Conservation (phyloP, 768 basidiomycete genomes). For the Rubroboletus pulcherrimus region DNA sequence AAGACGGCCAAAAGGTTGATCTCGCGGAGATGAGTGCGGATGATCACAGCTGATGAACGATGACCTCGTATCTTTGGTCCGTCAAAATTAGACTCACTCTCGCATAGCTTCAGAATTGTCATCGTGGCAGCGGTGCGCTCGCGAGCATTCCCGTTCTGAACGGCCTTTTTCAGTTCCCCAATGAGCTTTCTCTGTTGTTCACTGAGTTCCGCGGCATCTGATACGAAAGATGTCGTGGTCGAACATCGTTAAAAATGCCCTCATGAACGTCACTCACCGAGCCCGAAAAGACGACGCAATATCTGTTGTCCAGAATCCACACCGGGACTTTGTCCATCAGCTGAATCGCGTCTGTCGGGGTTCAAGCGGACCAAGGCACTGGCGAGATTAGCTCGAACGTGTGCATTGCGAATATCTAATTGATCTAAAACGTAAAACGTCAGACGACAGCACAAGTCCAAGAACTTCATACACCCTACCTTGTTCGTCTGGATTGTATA, state of each 20-base stretch:
- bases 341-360: not conserved
- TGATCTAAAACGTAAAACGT: not conserved
- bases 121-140: slow-evolving; percentile 25
- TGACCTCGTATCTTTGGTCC: not conserved
- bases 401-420: slow-evolving; percentile 4
- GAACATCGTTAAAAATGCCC: not conserved
- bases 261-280: slow-evolving; percentile 5
- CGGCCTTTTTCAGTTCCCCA: slow-evolving; percentile 2
- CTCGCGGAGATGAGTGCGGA: slow-evolving; percentile 11
- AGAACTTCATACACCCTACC: not conserved
- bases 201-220: slow-evolving; percentile 5
- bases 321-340: not conserved
- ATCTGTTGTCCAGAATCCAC: not conserved
- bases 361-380: slow-evolving; percentile 9
- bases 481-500: slow-evolving; percentile 4
- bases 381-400: slow-evolving; percentile 18
- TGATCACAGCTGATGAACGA: not conserved
- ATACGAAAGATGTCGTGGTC: not conserved
- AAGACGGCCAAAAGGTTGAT: slow-evolving; percentile 8
- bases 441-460: not conserved
- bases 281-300: slow-evolving; percentile 16
- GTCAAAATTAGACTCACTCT: slow-evolving; percentile 8
- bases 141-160: not conserved
- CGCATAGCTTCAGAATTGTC: slow-evolving; percentile 19
- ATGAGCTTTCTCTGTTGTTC: slow-evolving; percentile 10